Conservation (phyloP, 495 filamentous ascomycete genomes). For the Pyronema domesticum region DNA sequence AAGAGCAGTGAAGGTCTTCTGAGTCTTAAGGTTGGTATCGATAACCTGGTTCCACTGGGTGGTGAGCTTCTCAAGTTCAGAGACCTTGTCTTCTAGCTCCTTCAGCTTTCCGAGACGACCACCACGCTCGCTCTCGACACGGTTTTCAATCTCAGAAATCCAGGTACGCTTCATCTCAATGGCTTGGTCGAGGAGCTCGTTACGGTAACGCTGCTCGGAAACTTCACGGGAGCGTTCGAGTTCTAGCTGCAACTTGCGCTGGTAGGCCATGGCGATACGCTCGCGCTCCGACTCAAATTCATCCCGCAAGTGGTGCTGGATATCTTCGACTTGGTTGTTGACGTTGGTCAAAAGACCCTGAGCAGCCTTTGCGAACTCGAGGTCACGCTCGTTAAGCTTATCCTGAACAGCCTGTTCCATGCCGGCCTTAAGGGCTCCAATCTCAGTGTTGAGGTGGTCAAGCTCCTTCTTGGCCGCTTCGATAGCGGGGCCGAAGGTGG, state of each 20-base stretch:
- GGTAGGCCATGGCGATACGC: conserved; percentile 53
- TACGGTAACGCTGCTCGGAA: conserved; percentile 60
- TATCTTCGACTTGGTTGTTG: conserved; percentile 49
- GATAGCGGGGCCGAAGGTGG: conserved; percentile 57
- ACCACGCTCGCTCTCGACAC: conserved; percentile 75
- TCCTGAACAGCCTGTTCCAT: conserved; percentile 55
- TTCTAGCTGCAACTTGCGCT: conserved; percentile 59
- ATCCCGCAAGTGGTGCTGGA: conserved; percentile 61
- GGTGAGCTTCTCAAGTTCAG: conserved; percentile 68
- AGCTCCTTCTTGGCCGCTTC: conserved; percentile 69
- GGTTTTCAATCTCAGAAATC: conserved; percentile 52
- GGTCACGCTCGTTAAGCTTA: conserved; percentile 42
- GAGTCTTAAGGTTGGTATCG: conserved; percentile 74
- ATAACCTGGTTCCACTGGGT: conserved; percentile 72
- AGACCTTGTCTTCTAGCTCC: conserved; percentile 57
- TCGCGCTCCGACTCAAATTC: conserved; percentile 84
- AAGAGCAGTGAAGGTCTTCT: conserved; percentile 85
- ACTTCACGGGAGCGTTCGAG: conserved; percentile 54
- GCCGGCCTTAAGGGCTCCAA: conserved; percentile 47
- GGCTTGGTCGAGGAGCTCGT: conserved; percentile 79
- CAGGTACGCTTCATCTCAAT: conserved; percentile 72
- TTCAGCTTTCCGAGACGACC: conserved; percentile 71
- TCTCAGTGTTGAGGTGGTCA: conserved; percentile 53
- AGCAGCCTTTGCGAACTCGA: conserved; percentile 62
- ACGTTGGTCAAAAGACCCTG: conserved; percentile 56